A percentile compares a stretch with the other conserved stretches of the same genome.
phyloP scores from a whole-genome alignment of 164 flowering plant species.

The Berberis thunbergii region DNA sequence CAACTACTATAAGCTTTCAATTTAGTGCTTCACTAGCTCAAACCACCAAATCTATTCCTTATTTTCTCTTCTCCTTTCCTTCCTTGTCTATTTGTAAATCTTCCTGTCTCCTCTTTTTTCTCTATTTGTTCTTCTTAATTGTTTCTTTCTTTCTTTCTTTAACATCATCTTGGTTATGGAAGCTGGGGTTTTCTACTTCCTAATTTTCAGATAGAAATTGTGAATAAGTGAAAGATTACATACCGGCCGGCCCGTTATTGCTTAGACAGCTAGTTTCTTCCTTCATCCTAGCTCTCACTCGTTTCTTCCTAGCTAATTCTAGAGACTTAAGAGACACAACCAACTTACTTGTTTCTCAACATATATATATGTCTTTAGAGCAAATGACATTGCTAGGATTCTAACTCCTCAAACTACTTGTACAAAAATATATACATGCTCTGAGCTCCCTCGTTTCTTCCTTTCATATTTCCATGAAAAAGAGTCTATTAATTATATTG shows the following conservation, averaged over 20 bases:
- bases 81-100: conserved; percentile 2
- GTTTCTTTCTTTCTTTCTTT: neutral
- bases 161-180: no score
- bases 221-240: no score
- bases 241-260: no score
- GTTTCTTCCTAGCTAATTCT: neutral
- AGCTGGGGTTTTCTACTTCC: no score
- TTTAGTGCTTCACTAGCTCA: conserved; percentile 40
- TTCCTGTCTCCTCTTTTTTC: neutral
- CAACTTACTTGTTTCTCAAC: neutral
- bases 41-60: conserved; percentile 16
- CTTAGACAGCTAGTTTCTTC: neutral
- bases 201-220: no score
- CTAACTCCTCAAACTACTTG: no score
- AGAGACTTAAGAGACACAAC: no score
- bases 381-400: neutral
- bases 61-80: conserved; percentile 3
- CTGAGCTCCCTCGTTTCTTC: neutral
- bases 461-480: no score
- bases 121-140: neutral
- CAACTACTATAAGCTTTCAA: conserved; percentile 33
- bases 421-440: neutral
- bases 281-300: neutral
- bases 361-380: no score
- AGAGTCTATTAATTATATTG: no score